Percentiles rank a stretch among this genome's conserved stretches.
Evolutionary conservation across 106 monocot species (phyloP).

Genomic region (Phalaenopsis equestris): DNA sequence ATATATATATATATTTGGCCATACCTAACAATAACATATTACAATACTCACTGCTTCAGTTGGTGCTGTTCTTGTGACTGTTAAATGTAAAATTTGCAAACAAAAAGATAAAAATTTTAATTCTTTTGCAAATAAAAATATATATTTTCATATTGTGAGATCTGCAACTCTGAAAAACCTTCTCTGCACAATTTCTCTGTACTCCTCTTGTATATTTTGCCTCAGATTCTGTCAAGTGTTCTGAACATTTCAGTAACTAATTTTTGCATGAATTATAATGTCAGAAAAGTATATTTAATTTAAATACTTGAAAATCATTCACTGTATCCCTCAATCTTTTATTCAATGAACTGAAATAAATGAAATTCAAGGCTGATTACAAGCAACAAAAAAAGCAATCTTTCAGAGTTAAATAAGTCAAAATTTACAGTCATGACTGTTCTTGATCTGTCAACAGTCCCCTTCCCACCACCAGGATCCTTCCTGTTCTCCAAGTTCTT

Average conservation of each 20-base stretch:
- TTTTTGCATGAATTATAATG: neutral
- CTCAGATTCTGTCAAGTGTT: slow-evolving; percentile 37
- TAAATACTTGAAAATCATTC: slow-evolving; percentile 44
- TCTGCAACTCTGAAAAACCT: neutral
- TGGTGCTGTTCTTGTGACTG: slow-evolving; percentile 50
- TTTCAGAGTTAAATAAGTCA: neutral
- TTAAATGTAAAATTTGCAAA: neutral
- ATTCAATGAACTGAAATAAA: slow-evolving; percentile 40
- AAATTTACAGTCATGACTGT: slow-evolving; percentile 49
- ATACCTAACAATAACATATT: neutral
- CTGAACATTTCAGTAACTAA: neutral
- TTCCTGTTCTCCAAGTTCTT: slow-evolving; percentile 47
- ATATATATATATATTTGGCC: too few species aligned
- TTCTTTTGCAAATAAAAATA: neutral
- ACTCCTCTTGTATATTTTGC: slow-evolving; percentile 13
- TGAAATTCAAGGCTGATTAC: too few species aligned
- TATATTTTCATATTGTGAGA: neutral
- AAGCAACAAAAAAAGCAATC: neutral
- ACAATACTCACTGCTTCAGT: slow-evolving; percentile 35
- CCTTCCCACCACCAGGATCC: slow-evolving; percentile 49
- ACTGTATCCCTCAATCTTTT: slow-evolving; percentile 48
- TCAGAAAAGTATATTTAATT: neutral
- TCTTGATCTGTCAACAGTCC: slow-evolving; percentile 63
- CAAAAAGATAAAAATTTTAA: neutral
- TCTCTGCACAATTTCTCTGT: slow-evolving; percentile 10